Evolutionary conservation across 2,329 filamentous ascomycete species (phyloP), one percentile per base, ranked within the genome.

Genomic region (Sphaerostilbella broomeana): DNA sequence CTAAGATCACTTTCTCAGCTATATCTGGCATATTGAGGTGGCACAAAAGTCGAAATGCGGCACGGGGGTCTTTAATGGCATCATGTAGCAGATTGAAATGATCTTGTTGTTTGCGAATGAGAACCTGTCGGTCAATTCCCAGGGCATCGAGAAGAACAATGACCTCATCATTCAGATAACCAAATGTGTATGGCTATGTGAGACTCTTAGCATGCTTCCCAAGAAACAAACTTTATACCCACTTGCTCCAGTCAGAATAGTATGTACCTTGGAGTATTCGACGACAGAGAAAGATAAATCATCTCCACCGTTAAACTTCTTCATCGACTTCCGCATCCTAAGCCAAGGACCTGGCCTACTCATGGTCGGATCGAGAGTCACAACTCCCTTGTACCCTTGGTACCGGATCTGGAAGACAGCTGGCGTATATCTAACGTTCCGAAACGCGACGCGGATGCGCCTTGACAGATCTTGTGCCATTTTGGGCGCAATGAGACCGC

Each of bases 381-480:
- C 53, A 5, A 66, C 62, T 2, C 63, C 63, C 39, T 67, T 67
- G 44, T 68, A 67, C 3, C 64, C 64, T 2, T 59, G 55, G 46
- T 67, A 67, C 20, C 61, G 51, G 18, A 67, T 64, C 42, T 68
- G 62, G 38, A 60, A 62, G 4, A 65, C 64, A 0, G 61, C 63
- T 9, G 63, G 64, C 5, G 51, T 51, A 41, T 68, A 67, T 19
- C 55, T 48, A 19, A 44, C 43, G 30, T 64, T 56, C 11, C 63
- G 54, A 48, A 59, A 63, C 4, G 54, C 40, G 8, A 67, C 60
- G 16, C 57, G 49, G 6, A 48, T 50, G 30, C 49, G 52, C 28
- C 59, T 50, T 7, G 55, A 56, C n/a, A 67, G 43, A 7, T 58
- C 47, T 18, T 46, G 47, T 9, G 61, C 62, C 8, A 66, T 46